Evolutionary conservation across 371 early-diverging fungal species (phyloP).

Genomic region (Neoconidiobolus thromboides): DNA sequence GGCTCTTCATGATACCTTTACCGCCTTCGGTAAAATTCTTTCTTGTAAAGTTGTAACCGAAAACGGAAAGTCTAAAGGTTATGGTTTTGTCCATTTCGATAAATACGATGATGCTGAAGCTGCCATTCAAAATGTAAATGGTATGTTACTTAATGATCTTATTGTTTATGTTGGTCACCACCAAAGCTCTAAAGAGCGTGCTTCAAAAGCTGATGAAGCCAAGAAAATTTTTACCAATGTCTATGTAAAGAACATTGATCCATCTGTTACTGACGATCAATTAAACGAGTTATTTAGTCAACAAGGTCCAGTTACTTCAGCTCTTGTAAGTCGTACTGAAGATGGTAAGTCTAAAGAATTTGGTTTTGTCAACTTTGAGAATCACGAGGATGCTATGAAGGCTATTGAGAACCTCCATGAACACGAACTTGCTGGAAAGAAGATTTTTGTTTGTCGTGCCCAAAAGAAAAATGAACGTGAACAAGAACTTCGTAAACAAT

Average conservation of each 20-base stretch:
- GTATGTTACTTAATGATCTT: conserved; percentile 95
- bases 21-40: conserved; percentile 94
- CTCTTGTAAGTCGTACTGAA: conserved; percentile 49
- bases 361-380: conserved; percentile 93
- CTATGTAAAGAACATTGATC: conserved; percentile 94
- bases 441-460: conserved; percentile 91
- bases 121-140: conserved; percentile 96
- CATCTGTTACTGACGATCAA: conserved; percentile 61
- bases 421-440: conserved; percentile 74
- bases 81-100: conserved; percentile 99
- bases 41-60: conserved; percentile 97
- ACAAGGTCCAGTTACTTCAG: conserved; percentile 80
- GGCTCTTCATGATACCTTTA: conserved; percentile 98
- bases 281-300: conserved; percentile 63
- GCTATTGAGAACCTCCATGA: conserved; percentile 93
- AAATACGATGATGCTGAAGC: conserved; percentile 82
- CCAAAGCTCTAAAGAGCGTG: conserved; percentile 82
- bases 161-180: conserved; percentile 84
- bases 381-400: conserved; percentile 74
- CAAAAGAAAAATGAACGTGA: conserved; percentile 98
- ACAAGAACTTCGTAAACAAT: conserved; percentile 85
- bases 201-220: conserved; percentile 79
- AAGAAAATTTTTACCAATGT: conserved; percentile 92
- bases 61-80: conserved; percentile 80
- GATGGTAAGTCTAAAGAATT: conserved; percentile 78